Conservation (phyloP, 805 yeast genomes). For the Kregervanrija pseudodelftensis region DNA sequence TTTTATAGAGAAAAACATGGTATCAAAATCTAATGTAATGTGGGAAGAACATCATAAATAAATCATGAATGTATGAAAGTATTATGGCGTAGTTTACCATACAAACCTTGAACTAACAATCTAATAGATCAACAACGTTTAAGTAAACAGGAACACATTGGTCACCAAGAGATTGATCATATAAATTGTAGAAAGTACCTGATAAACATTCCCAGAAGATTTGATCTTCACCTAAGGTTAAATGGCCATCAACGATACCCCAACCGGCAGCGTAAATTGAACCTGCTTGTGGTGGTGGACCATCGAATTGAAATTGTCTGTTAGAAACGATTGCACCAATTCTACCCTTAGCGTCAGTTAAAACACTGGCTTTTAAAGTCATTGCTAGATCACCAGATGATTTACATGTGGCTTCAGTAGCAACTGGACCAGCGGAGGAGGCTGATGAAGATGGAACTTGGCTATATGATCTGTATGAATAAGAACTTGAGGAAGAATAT, state of each 20-base stretch:
- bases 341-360: slow-evolving; percentile 43
- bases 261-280: slow-evolving; percentile 47
- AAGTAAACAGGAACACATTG: slow-evolving; percentile 43
- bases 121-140: slow-evolving; percentile 35
- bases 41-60: too few relatives aligned
- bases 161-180: slow-evolving; percentile 40
- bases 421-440: slow-evolving; percentile 21
- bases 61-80: too few relatives aligned
- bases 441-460: slow-evolving; percentile 12
- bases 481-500: slow-evolving; percentile 27
- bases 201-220: slow-evolving; percentile 48
- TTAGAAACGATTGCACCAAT: slow-evolving; percentile 54
- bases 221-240: slow-evolving; percentile 42
- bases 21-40: too few relatives aligned
- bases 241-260: slow-evolving; percentile 40
- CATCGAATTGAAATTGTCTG: slow-evolving; percentile 62
- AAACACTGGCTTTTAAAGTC: slow-evolving; percentile 34
- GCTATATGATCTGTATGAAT: slow-evolving; percentile 22
- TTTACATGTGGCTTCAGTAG: slow-evolving; percentile 27
- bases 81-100: too few relatives aligned
- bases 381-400: slow-evolving; percentile 35
- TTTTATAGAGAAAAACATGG: too few relatives aligned
- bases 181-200: slow-evolving; percentile 53
- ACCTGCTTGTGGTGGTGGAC: slow-evolving; percentile 60
- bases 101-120: slow-evolving; percentile 16